Base-by-base conservation (phyloP, 305 asterid genomes). In the Fraxinus latifolia region DNA sequence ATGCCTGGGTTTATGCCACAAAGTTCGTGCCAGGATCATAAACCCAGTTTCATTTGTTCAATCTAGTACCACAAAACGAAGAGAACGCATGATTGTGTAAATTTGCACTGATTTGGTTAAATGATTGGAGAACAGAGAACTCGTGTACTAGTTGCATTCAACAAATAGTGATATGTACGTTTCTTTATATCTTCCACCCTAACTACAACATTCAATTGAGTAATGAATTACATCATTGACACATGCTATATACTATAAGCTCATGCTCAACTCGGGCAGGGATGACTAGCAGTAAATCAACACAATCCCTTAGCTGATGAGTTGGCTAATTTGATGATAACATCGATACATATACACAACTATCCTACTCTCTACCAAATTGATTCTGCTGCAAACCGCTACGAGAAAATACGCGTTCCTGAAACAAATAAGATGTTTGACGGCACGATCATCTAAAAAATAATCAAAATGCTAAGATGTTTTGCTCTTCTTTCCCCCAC, bases 1-100 rank as follows among this genome's bases (percentile, higher is more conserved):
- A 89, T 82, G 91, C 90, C 55, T 85, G 90, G 90, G 87, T 89
- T 31, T 89, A 83, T 76, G 91, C 91, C 71, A 87, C 89, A 31
- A 89, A 89, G 47, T 89, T 89, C 77, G 87, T 12, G 23, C 91
- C 91, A 15, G 89, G 91, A 29, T 85, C 91, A n/a, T 89, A 87
- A 76, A 25, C 21, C 19, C 74, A 67, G 29, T 21, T 19, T 58
- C 68, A 19, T 58, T 17, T 55, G 65, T 55, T n/a, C 67, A 17
- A 50, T 15, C 7, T 65, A 23, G 33, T 65, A n/a, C 34, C 33
- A 65, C 2, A 25, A 23, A 65, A 17, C 3, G 68, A 58, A 58
- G 29, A 58, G 29, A 58, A 58, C 23, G 29, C 29, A 58, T 58
- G 68, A 58, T 67, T 67, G 17, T 67, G 74, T 67, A 67, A 67